Conservation (phyloP, 768 basidiomycete genomes). For the Phylloporus scabripes region DNA sequence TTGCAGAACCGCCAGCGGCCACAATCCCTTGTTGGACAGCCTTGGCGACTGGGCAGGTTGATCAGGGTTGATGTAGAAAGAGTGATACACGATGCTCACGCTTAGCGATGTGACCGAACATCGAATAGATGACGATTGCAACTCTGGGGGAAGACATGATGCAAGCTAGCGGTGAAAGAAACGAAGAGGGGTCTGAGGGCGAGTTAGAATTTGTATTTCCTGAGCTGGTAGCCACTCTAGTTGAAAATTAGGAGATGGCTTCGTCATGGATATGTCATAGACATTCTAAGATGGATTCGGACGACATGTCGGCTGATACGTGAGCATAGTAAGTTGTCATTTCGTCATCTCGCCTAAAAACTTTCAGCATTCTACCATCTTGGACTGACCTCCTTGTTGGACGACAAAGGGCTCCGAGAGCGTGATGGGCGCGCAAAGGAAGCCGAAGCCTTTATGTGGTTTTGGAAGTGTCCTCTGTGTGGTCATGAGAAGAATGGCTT, state of each 20-base stretch:
- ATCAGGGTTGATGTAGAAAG: neutral
- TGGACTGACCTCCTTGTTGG: neutral
- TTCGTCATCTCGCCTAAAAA: neutral
- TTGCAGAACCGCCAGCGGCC: slow-evolving; percentile 43
- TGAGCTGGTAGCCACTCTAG: neutral
- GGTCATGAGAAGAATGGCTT: neutral
- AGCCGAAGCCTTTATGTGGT: neutral
- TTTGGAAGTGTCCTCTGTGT: neutral
- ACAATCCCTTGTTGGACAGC: slow-evolving; percentile 42
- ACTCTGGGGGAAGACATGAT: slow-evolving; percentile 48
- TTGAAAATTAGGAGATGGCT: slow-evolving; percentile 9
- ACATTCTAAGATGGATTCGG: no score
- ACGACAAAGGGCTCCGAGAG: no score
- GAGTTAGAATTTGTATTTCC: no score
- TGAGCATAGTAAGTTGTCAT: neutral
- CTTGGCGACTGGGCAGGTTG: slow-evolving; percentile 50
- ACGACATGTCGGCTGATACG: neutral
- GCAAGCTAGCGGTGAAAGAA: neutral
- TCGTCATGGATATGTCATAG: slow-evolving; percentile 3
- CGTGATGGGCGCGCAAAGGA: no score
- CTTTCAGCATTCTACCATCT: neutral
- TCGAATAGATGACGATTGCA: slow-evolving; percentile 67
- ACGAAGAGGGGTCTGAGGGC: neutral
- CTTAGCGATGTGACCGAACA: slow-evolving; percentile 70
- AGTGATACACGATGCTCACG: slow-evolving; percentile 36